A percentile compares a stretch with the other conserved stretches of the same genome.
Conservation (phyloP, 192 early-diverging fungal genomes). For the Linderina pennispora region DNA sequence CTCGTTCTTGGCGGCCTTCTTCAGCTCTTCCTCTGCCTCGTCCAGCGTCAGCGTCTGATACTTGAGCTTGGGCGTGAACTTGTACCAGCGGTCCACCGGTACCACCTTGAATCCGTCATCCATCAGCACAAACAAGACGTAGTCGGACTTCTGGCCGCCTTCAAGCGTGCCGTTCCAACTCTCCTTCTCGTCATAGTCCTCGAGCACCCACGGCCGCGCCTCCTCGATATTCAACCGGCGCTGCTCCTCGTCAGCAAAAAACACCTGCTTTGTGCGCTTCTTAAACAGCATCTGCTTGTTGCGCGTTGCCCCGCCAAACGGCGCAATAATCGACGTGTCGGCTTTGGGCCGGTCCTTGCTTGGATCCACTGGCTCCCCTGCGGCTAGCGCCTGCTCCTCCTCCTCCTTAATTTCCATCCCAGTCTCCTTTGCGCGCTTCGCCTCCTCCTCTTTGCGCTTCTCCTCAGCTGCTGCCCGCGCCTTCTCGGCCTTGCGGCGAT, state of each 20-base stretch:
- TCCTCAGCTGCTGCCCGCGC: not conserved
- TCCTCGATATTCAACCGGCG: slow-evolving; percentile 69
- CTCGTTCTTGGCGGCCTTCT: slow-evolving; percentile 21
- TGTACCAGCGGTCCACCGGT: slow-evolving; percentile 68
- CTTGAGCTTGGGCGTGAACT: slow-evolving; percentile 60
- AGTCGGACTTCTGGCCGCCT: slow-evolving; percentile 63
- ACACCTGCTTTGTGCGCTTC: slow-evolving; percentile 75
- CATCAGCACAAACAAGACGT: slow-evolving; percentile 67
- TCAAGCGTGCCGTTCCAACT: slow-evolving; percentile 62
- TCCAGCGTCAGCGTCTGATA: slow-evolving; percentile 62
- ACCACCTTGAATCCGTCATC: slow-evolving; percentile 74
- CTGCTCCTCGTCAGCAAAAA: slow-evolving; percentile 64
- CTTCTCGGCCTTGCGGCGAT: slow-evolving; percentile 35
- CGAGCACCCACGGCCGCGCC: slow-evolving; percentile 68
- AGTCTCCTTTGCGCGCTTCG: not conserved
- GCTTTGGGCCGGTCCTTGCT: slow-evolving; percentile 32
- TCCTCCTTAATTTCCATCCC: not conserved
- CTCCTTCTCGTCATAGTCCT: slow-evolving; percentile 65
- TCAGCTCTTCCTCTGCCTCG: slow-evolving; percentile 72
- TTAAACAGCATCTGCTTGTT: slow-evolving; percentile 77
- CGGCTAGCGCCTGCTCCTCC: not conserved
- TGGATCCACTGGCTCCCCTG: not conserved
- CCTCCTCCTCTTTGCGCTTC: not conserved
- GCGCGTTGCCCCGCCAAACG: slow-evolving; percentile 63
- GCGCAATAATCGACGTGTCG: slow-evolving; percentile 62